Evolutionary conservation across 768 basidiomycete species (phyloP), one percentile per base, ranked within the genome.

Genomic region (Phylloporus sp.): DNA sequence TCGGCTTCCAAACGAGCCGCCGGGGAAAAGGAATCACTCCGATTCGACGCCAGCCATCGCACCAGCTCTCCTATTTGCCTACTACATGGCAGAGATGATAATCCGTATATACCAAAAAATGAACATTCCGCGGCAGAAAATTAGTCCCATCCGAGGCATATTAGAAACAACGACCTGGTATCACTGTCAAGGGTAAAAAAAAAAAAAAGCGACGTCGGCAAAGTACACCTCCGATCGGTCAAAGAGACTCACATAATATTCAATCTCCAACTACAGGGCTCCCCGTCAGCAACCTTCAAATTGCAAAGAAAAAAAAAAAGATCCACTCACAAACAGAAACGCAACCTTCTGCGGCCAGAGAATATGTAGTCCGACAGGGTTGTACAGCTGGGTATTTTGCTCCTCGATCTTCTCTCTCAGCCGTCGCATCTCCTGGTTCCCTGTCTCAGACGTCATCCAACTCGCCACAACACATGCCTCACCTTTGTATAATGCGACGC

Each of bases 401-500:
- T 78, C 71, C 27, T 82, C 75, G 49, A 99, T 77, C 24, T 80
- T 69, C 15, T 62, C 56, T 45, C 80, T 75, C 23, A 95, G 71
- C 41, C 80, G 74, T 18, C 64, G 62, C 81, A 98, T 86, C 66
- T 94, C 87, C 93, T 97, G 58, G 23, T 36, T 28, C 17, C 39
- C 15, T 6, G 22, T 41, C 27, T 48, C 37, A 63, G 46, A 33
- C 10, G 15, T 20, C 22, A 38, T n/a, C 9, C 35, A 50, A 50
- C 38, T 33, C 28, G 23, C n/a, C 28, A 28, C 6, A 14, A 6
- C 20, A 29, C 1, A 43, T 21, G 43, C 48, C 69, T 28, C 41
- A 84, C 94, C 79, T 82, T 86, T 39, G 90, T 81, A 60, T 93
- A 96, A 67, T 91, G 90, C 35, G 87, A 77, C 47, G 73, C 71